phyloP scores from a whole-genome alignment of 1,139 yeast genomes.

The Debaryomycetaceae sp. region DNA sequence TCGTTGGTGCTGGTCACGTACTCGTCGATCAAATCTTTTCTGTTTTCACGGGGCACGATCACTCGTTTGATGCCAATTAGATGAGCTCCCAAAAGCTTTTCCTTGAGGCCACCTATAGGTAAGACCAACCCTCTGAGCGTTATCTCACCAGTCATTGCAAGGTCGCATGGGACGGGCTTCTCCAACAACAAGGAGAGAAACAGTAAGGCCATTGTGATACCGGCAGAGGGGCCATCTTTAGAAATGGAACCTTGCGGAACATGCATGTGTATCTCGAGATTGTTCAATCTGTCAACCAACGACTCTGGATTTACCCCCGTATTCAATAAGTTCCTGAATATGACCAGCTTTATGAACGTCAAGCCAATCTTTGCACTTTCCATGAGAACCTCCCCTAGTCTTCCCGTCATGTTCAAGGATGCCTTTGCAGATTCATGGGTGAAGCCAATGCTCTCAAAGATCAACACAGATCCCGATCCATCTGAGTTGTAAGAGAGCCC shows the following conservation, averaged over 20 bases:
- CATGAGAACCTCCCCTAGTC: conserved; percentile 76
- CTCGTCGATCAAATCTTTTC: conserved; percentile 67
- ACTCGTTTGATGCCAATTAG: conserved; percentile 59
- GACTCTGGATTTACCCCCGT: conserved; percentile 17
- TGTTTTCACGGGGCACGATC: conserved; percentile 66
- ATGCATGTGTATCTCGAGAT: conserved; percentile 71
- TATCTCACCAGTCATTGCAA: conserved; percentile 95
- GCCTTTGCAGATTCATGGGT: conserved; percentile 35
- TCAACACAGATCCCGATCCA: conserved; percentile 81
- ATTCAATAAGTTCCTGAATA: conserved; percentile 32
- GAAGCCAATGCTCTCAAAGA: conserved; percentile 75
- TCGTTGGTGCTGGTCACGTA: conserved; percentile 34
- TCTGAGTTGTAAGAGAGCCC: conserved; percentile 87
- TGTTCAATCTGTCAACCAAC: conserved; percentile 43
- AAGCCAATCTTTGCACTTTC: conserved; percentile 82
- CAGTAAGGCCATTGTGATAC: conserved; percentile 84
- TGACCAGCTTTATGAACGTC: conserved; percentile 65
- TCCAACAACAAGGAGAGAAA: conserved; percentile 68
- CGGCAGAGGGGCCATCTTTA: conserved; percentile 94
- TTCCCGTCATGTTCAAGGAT: conserved; percentile 70
- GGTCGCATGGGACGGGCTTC: conserved; percentile 59
- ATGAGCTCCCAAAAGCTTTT: conserved; percentile 82
- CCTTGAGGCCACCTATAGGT: conserved; percentile 88
- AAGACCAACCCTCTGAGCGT: conserved; percentile 81
- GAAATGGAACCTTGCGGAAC: conserved; percentile 88